phyloP scores from a whole-genome alignment of 257 asterid species.

The Gardenia jasminoides region DNA sequence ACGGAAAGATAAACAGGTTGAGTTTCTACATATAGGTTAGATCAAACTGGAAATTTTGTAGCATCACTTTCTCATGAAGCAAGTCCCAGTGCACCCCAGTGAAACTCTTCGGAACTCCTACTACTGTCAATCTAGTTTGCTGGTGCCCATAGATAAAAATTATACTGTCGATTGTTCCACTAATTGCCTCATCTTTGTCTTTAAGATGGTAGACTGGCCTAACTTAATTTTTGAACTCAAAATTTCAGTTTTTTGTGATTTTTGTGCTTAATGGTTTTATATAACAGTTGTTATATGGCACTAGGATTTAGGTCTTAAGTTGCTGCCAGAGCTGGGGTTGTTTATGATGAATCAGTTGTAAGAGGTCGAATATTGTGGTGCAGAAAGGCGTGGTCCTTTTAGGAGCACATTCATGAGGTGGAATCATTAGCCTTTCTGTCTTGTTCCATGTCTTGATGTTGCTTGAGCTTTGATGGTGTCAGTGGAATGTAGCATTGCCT shows the following conservation, averaged over 20 bases:
- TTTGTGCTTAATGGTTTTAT: neutral
- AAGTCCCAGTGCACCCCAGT: neutral
- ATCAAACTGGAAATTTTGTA: neutral
- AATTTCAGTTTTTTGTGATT: neutral
- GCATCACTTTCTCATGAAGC: neutral
- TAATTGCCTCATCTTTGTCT: neutral
- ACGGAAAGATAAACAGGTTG: neutral
- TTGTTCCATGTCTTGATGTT: neutral
- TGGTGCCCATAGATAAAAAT: neutral
- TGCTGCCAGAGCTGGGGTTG: neutral
- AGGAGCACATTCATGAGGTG: neutral
- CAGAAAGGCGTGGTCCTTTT: neutral
- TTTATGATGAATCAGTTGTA: neutral
- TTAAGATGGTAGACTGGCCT: neutral
- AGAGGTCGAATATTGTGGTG: neutral
- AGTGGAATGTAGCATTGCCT: neutral
- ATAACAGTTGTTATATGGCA: neutral
- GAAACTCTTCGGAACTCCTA: neutral
- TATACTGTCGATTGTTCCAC: neutral
- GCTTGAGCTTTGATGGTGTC: neutral
- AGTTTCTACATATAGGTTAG: neutral
- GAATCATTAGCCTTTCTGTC: neutral
- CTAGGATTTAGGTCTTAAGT: neutral
- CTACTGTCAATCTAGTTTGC: neutral
- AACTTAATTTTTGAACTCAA: neutral